Conservation (phyloP, 768 basidiomycete species). For the Suillus variegatus region DNA sequence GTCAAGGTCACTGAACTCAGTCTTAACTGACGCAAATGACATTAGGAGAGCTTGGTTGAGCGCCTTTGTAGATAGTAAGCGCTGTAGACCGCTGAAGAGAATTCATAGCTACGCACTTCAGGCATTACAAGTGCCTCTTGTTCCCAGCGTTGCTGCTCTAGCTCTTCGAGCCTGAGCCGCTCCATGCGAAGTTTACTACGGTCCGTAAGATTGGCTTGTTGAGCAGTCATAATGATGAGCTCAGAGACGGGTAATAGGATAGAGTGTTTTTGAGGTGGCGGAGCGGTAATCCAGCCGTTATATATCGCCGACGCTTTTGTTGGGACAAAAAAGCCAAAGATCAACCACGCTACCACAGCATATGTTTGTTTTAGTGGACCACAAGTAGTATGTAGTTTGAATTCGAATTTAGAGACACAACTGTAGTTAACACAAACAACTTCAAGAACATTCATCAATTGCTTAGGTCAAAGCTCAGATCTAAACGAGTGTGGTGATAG, state of each 20-base stretch:
- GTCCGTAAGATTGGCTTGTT: constrained; percentile 29
- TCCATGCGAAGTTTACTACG: constrained; percentile 51
- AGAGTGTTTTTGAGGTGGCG: neutral
- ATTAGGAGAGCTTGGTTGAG: constrained; percentile 31
- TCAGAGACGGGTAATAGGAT: neutral
- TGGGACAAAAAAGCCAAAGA: constrained; percentile 8
- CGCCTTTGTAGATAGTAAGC: constrained; percentile 22
- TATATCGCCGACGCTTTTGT: constrained; percentile 2
- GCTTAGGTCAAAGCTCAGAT: neutral
- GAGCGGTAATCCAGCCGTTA: constrained; percentile 10
- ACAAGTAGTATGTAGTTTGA: neutral
- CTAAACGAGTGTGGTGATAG: neutral
- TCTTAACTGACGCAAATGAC: constrained; percentile 57
- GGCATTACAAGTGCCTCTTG: constrained; percentile 59
- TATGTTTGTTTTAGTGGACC: constrained; percentile 10
- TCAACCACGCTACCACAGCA: constrained; percentile 4
- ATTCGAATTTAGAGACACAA: constrained; percentile 4
- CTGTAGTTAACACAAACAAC: neutral
- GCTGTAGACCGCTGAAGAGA: neutral
- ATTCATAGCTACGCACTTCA: constrained; percentile 38
- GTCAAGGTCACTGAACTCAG: constrained; percentile 63
- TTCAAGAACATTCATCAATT: neutral
- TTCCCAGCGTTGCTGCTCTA: constrained; percentile 55
- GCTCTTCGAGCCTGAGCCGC: constrained; percentile 48
- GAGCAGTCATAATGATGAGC: neutral